phyloP scores from a whole-genome alignment of 2,329 filamentous ascomycete species.

The Aspergillus amoenus region DNA sequence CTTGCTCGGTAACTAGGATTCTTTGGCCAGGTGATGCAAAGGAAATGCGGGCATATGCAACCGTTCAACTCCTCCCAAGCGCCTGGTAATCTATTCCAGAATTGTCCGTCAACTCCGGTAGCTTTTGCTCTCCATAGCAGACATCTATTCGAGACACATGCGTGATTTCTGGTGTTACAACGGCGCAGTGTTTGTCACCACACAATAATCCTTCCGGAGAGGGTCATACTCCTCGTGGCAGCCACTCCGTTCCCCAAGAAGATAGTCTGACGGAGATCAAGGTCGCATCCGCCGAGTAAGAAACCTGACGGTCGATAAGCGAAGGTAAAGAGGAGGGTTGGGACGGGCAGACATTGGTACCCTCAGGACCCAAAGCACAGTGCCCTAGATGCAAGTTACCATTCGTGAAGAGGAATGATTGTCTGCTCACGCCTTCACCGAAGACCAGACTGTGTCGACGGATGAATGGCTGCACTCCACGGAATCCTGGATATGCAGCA shows the following conservation, averaged over 20 bases:
- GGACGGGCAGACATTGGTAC: background rate
- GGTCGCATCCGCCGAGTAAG: background rate
- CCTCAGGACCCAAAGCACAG: background rate
- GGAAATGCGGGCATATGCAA: constrained; percentile 2
- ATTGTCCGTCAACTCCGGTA: background rate
- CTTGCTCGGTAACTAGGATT: background rate
- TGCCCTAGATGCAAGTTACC: background rate
- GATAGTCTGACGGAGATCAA: background rate
- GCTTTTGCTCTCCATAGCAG: background rate
- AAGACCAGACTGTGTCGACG: background rate
- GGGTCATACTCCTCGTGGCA: background rate
- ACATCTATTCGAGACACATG: background rate
- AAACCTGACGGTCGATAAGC: background rate
- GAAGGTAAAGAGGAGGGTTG: background rate
- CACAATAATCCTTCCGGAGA: background rate
- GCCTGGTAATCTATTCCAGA: constrained; percentile 7
- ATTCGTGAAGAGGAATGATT: background rate
- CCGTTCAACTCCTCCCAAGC: constrained; percentile 1
- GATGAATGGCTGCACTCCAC: background rate
- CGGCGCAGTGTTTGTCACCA: background rate
- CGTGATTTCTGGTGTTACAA: background rate
- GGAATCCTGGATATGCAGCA: background rate
- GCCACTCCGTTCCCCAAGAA: constrained; percentile 3
- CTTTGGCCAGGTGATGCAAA: constrained; percentile 1
- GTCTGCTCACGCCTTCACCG: background rate